Conservation (phyloP, 1,284 basidiomycete species). For the Ustilago xerochloae region DNA sequence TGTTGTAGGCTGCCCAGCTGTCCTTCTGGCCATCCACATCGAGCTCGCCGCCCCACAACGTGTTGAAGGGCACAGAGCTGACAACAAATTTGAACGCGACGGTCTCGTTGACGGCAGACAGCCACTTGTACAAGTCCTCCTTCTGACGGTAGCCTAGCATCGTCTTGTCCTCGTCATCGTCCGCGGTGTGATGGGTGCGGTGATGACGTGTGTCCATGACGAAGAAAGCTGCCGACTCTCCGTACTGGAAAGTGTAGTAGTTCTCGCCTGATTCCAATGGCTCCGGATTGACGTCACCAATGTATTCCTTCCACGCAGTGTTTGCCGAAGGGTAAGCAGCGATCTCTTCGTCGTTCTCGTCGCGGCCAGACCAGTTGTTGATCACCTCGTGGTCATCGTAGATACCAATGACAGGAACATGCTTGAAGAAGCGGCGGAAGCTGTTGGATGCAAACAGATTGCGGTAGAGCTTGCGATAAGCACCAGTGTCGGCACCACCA, state of each 20-base stretch:
- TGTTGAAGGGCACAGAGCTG: slow-evolving; percentile 81
- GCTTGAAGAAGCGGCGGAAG: slow-evolving; percentile 63
- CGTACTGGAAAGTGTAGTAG: slow-evolving; percentile 72
- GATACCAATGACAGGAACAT: slow-evolving; percentile 64
- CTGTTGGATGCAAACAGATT: slow-evolving; percentile 64
- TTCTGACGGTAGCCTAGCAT: slow-evolving; percentile 82
- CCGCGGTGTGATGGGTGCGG: slow-evolving; percentile 71
- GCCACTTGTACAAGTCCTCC: slow-evolving; percentile 76
- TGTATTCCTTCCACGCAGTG: slow-evolving; percentile 77
- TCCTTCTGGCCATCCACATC: slow-evolving; percentile 74
- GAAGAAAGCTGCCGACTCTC: slow-evolving; percentile 75
- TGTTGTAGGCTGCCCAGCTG: slow-evolving; percentile 77
- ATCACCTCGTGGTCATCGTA: slow-evolving; percentile 67
- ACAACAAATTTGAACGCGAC: slow-evolving; percentile 84
- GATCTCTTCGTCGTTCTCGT: slow-evolving; percentile 73
- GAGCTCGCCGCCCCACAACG: slow-evolving; percentile 75
- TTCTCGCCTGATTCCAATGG: slow-evolving; percentile 71
- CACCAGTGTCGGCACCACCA: slow-evolving; percentile 47
- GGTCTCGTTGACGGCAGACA: slow-evolving; percentile 76
- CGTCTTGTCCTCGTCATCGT: slow-evolving; percentile 72
- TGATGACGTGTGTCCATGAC: slow-evolving; percentile 81
- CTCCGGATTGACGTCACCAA: slow-evolving; percentile 77
- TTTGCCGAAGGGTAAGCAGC: slow-evolving; percentile 74
- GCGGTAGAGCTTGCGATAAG: slow-evolving; percentile 65
- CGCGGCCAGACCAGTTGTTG: slow-evolving; percentile 71